These are phyloP conservation scores for Aspergillus nomiae DNA, from an alignment of 2,329 filamentous ascomycete genomes.

Conservation along the genomic window DNA sequence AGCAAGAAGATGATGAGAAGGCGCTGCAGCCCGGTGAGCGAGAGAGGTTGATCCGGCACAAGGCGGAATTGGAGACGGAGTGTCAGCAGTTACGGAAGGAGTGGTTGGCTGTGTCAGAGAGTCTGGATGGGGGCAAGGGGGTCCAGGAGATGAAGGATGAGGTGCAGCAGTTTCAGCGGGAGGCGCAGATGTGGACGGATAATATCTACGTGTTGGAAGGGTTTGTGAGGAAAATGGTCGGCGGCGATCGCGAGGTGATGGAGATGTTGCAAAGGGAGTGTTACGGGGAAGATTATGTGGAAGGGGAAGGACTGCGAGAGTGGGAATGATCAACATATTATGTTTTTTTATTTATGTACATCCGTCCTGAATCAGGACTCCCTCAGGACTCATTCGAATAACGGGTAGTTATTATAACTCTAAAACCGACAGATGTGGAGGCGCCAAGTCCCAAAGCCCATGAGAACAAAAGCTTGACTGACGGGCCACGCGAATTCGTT, in stretches of 20 bases:
- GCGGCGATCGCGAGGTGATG: conserved; percentile 49
- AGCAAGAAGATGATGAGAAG: conserved; percentile 29
- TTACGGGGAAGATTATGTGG: conserved; percentile 59
- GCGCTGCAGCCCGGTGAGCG: conserved; percentile 21
- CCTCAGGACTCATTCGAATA: background rate
- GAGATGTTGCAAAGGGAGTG: conserved; percentile 46
- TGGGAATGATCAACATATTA: conserved; percentile 16
- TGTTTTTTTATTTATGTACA: too few species aligned
- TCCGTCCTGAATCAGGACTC: too few species aligned
- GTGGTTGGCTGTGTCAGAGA: conserved; percentile 9
- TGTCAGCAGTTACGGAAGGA: conserved; percentile 33
- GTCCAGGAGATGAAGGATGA: conserved; percentile 36
- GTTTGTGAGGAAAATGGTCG: conserved; percentile 40
- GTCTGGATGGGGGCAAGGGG: conserved; percentile 38
- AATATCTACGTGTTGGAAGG: conserved; percentile 48
- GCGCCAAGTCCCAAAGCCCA: conserved; percentile 24
- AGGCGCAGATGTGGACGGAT: conserved; percentile 44
- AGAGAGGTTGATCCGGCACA: conserved; percentile 22
- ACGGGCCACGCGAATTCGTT: conserved; percentile 26
- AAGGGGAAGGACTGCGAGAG: conserved; percentile 54
- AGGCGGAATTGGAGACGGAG: conserved; percentile 30
- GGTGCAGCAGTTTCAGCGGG: conserved; percentile 25
- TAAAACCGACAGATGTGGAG: conserved; percentile 13
- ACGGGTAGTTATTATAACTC: conserved; percentile 2
- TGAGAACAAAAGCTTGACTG: conserved; percentile 37